These are phyloP conservation scores for Penicillium sp. DNA, from an alignment of 2,329 filamentous ascomycete species.

Conservation along the genomic window DNA sequence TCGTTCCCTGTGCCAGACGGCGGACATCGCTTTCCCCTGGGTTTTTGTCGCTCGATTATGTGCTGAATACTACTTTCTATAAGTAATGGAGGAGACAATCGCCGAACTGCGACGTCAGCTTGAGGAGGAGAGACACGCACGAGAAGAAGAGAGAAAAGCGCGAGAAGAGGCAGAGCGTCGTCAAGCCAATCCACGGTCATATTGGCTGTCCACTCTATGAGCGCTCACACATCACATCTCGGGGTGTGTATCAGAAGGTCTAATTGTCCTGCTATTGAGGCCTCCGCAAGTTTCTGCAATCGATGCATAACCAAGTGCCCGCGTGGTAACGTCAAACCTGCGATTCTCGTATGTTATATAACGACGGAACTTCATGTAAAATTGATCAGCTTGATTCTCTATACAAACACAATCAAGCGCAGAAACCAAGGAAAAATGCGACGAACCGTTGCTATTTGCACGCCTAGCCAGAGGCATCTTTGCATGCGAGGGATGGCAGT, in stretches of 20 bases:
- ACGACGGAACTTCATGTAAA: slow-evolving; percentile 41
- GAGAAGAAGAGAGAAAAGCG: slow-evolving; percentile 21
- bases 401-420: not conserved
- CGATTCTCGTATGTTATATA: slow-evolving; percentile 49
- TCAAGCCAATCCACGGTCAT: no score
- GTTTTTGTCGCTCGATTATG: no score
- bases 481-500: slow-evolving; percentile 57
- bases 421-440: not conserved
- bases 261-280: slow-evolving; percentile 18
- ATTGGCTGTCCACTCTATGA: no score
- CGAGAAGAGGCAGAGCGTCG: slow-evolving; percentile 30
- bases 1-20: no score
- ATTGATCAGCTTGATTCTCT: slow-evolving; percentile 13
- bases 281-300: slow-evolving; percentile 26
- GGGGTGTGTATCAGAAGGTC: not conserved
- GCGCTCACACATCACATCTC: slow-evolving; percentile 20
- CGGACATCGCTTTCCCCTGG: no score
- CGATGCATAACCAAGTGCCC: slow-evolving; percentile 33
- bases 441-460: slow-evolving; percentile 52
- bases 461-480: slow-evolving; percentile 59
- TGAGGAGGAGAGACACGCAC: not conserved
- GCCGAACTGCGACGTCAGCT: no score
- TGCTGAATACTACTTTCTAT: no score
- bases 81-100: no score
- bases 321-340: slow-evolving; percentile 42